Conservation (phyloP, 495 filamentous ascomycete genomes). For the Aspergillus incahuasiensis region DNA sequence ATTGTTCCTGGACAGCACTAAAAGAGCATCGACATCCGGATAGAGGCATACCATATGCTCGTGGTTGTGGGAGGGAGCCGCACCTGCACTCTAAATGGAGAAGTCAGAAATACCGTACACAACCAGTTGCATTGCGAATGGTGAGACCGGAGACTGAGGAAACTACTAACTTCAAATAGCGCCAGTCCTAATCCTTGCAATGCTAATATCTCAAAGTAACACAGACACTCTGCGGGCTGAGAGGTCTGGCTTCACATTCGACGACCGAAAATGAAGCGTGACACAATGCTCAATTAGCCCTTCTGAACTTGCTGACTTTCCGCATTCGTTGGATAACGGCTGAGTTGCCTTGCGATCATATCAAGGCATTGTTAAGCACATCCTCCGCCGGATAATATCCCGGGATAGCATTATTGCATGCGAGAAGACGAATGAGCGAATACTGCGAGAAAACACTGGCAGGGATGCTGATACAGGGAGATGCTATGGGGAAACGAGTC, state of each 20-base stretch:
- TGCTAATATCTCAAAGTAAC: not conserved
- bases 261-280: not conserved
- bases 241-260: not conserved
- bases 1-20: not conserved
- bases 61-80: conserved; percentile 4
- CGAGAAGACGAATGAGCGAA: not conserved
- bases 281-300: not conserved
- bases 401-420: not conserved
- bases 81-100: not conserved
- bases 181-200: not conserved
- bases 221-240: conserved; percentile 5
- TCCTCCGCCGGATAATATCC: not conserved
- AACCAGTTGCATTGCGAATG: not conserved
- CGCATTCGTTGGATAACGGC: not conserved
- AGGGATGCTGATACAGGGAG: not conserved
- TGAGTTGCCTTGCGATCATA: not conserved
- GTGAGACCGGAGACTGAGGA: not conserved
- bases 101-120: not conserved
- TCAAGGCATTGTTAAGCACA: not conserved
- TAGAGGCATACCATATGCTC: not conserved
- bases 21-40: not conserved
- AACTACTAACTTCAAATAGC: not conserved
- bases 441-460: not conserved
- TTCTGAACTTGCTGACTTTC: not conserved
- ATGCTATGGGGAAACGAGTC: not conserved